Evolutionary conservation across 2,329 filamentous ascomycete species (phyloP).

Genomic region (Ophiostoma novo-ulmi): DNA sequence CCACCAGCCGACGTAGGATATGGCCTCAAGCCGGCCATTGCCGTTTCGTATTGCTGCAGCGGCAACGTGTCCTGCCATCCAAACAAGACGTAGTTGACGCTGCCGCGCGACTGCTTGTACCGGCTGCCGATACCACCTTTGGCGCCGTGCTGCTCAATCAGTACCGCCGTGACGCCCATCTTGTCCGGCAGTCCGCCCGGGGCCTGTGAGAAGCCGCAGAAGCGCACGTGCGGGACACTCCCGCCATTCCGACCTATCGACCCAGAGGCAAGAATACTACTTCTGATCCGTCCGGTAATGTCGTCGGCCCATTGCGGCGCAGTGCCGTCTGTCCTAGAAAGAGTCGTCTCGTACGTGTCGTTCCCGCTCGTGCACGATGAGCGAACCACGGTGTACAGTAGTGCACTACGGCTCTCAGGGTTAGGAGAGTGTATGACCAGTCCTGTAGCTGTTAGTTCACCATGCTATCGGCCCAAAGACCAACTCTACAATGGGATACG

Average conservation of each 20-base stretch:
- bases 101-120: slow-evolving; percentile 7
- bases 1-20: neutral
- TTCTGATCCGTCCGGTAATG: neutral
- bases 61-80: slow-evolving; percentile 27
- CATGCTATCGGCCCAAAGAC: neutral
- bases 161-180: slow-evolving; percentile 44
- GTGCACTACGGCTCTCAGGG: slow-evolving; percentile 33
- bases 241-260: neutral
- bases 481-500: neutral
- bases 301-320: slow-evolving; percentile 41
- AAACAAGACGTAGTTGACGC: slow-evolving; percentile 37
- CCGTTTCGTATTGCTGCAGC: slow-evolving; percentile 10
- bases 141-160: slow-evolving; percentile 47
- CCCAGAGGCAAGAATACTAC: neutral
- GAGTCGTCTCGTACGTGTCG: slow-evolving; percentile 15
- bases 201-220: slow-evolving; percentile 50
- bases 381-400: slow-evolving; percentile 50
- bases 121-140: slow-evolving; percentile 39
- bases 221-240: slow-evolving; percentile 40
- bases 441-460: slow-evolving; percentile 16
- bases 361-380: slow-evolving; percentile 44
- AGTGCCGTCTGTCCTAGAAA: neutral
- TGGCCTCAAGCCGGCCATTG: neutral
- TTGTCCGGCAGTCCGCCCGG: slow-evolving; percentile 39
- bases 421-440: slow-evolving; percentile 41